Evolutionary conservation across 768 basidiomycete genomes (phyloP).

Genomic region (Jaapia argillacea): DNA sequence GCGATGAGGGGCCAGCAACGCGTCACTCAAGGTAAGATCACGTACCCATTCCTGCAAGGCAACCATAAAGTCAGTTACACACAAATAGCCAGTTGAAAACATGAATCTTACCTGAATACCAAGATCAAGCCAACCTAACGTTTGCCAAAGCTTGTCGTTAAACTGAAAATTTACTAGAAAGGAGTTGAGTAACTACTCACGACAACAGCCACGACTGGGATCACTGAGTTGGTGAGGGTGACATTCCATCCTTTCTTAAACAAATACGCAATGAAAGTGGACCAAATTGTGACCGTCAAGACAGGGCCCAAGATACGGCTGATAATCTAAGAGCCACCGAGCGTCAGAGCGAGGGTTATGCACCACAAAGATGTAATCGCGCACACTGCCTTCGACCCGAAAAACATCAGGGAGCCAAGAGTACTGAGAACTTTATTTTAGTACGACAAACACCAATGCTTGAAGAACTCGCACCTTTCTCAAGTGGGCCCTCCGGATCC

Average conservation of each 20-base stretch:
- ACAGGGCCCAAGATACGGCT: conserved; percentile 71
- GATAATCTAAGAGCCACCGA: conserved; percentile 50
- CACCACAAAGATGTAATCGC: conserved; percentile 12
- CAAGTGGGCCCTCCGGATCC: conserved; percentile 6
- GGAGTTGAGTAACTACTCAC: conserved; percentile 40
- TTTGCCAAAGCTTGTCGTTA: not conserved
- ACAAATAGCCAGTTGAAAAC: too few species aligned
- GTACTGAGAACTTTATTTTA: conserved; percentile 34
- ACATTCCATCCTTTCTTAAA: conserved; percentile 48
- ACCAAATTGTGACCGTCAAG: conserved; percentile 71
- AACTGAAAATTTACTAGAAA: too few species aligned
- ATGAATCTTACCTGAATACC: conserved; percentile 74
- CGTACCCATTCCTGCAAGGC: conserved; percentile 54
- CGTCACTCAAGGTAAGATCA: conserved; percentile 7
- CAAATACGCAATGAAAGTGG: conserved; percentile 49
- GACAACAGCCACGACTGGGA: conserved; percentile 84
- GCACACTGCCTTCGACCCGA: conserved; percentile 72
- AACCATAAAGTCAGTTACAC: too few species aligned
- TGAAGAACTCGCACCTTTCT: conserved; percentile 9
- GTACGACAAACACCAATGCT: not conserved
- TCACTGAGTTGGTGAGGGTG: conserved; percentile 70
- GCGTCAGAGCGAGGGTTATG: conserved; percentile 5
- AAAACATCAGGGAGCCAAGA: conserved; percentile 88
- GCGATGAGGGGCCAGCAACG: too few species aligned
- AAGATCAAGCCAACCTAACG: conserved; percentile 76